These are phyloP conservation scores for Verbena officinalis DNA, from an alignment of 257 asterid species.

Conservation along the genomic window DNA sequence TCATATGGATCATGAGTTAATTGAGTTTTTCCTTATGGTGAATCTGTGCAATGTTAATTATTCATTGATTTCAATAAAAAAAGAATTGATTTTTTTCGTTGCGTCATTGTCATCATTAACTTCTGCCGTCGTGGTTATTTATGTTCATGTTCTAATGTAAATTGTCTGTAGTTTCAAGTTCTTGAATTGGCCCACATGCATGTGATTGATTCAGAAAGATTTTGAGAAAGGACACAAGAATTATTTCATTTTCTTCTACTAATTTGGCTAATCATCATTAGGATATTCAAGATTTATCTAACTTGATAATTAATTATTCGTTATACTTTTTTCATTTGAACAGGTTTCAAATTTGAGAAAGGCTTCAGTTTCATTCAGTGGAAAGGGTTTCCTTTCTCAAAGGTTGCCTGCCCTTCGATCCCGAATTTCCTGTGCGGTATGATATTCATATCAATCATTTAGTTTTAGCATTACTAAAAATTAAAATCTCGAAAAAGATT, in stretches of 20 bases:
- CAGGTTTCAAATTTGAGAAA: conserved; percentile 44
- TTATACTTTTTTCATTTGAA: not conserved
- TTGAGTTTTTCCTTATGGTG: not conserved
- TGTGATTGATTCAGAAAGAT: too few species aligned
- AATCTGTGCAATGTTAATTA: not conserved
- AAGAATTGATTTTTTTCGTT: not conserved
- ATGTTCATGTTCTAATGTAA: conserved; percentile 13
- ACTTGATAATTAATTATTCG: not conserved
- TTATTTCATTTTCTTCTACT: not conserved
- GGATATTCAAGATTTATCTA: conserved; percentile 6
- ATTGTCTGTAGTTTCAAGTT: not conserved
- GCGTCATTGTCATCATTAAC: not conserved
- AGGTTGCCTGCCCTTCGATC: conserved; percentile 55
- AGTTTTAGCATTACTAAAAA: too few species aligned
- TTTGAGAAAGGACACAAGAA: not conserved
- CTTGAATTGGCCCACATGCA: conserved; percentile 13
- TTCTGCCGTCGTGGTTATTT: not conserved
- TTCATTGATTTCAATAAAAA: conserved; percentile 1
- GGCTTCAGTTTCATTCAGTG: conserved; percentile 49
- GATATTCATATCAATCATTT: conserved; percentile 15
- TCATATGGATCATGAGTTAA: not conserved
- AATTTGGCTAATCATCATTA: not conserved
- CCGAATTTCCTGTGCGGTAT: conserved; percentile 67
- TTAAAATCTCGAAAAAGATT: too few species aligned
- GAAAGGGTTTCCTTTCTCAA: conserved; percentile 44